phyloP scores from a whole-genome alignment of 305 asterid species.

The Fraxinus sp. region DNA sequence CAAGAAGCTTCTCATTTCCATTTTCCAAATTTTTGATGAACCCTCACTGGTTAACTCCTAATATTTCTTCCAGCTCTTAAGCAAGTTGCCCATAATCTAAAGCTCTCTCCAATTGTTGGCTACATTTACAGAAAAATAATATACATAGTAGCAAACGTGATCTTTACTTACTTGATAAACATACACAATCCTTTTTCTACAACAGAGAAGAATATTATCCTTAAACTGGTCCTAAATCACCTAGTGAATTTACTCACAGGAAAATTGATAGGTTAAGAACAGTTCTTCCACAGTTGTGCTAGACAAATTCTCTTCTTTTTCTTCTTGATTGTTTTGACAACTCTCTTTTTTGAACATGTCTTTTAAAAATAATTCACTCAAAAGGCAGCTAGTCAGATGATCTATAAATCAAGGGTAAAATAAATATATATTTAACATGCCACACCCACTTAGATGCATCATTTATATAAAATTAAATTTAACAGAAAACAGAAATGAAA shows the following conservation, averaged over 20 bases:
- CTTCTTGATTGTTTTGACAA: not conserved
- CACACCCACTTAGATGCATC: not conserved
- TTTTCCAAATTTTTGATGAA: not conserved
- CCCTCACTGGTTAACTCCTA: not conserved
- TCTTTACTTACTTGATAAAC: not conserved
- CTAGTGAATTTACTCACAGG: not conserved
- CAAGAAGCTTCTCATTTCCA: not conserved
- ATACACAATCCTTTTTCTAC: not conserved
- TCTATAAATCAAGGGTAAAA: not conserved
- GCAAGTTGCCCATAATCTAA: not conserved
- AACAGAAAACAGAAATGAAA: constrained; percentile 20
- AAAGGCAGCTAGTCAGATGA: not conserved
- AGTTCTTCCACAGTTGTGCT: not conserved
- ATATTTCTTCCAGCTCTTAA: not conserved
- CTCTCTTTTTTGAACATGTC: not conserved
- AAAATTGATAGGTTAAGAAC: not conserved
- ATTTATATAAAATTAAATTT: not conserved
- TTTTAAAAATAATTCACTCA: not conserved
- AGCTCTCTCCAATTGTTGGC: not conserved
- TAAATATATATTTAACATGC: not conserved
- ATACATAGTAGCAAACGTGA: not conserved
- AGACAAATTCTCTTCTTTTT: not conserved
- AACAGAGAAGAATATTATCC: not conserved
- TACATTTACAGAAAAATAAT: not conserved
- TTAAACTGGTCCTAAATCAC: not conserved